Conservation (phyloP, 768 basidiomycete species). For the Suillus hirtellus region DNA sequence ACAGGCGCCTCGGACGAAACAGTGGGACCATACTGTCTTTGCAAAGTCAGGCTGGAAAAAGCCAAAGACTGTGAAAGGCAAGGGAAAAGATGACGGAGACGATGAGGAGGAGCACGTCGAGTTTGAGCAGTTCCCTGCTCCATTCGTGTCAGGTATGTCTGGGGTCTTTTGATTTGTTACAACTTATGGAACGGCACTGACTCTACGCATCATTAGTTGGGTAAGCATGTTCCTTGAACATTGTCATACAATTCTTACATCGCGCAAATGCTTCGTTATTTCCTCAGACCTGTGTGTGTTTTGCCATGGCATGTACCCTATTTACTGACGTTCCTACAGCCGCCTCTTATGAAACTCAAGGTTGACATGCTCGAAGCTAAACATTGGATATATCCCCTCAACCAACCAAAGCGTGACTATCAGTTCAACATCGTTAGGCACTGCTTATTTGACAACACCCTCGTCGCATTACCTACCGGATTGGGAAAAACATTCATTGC, state of each 20-base stretch:
- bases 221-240: slow-evolving; percentile 40
- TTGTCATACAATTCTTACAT: neutral
- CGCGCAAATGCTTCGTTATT: neutral
- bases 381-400: slow-evolving; percentile 92
- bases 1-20: slow-evolving; percentile 67
- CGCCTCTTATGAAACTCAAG: slow-evolving; percentile 73
- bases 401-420: slow-evolving; percentile 86
- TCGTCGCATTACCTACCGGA: slow-evolving; percentile 94
- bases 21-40: slow-evolving; percentile 90
- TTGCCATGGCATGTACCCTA: neutral
- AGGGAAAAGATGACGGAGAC: slow-evolving; percentile 50
- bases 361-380: slow-evolving; percentile 77
- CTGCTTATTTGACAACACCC: slow-evolving; percentile 87
- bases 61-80: slow-evolving; percentile 49
- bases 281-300: slow-evolving; percentile 35
- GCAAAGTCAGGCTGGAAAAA: slow-evolving; percentile 75
- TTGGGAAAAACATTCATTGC: slow-evolving; percentile 98
- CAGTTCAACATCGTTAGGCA: slow-evolving; percentile 90
- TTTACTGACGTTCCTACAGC: slow-evolving; percentile 38
- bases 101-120: slow-evolving; percentile 59
- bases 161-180: neutral
- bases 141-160: slow-evolving; percentile 65
- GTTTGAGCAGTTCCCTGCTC: slow-evolving; percentile 85
- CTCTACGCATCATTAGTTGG: slow-evolving; percentile 39
- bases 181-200: slow-evolving; percentile 8